These are phyloP conservation scores for Vanrija sp. DNA, from an alignment of 1,284 basidiomycete species.

Conservation along the genomic window DNA sequence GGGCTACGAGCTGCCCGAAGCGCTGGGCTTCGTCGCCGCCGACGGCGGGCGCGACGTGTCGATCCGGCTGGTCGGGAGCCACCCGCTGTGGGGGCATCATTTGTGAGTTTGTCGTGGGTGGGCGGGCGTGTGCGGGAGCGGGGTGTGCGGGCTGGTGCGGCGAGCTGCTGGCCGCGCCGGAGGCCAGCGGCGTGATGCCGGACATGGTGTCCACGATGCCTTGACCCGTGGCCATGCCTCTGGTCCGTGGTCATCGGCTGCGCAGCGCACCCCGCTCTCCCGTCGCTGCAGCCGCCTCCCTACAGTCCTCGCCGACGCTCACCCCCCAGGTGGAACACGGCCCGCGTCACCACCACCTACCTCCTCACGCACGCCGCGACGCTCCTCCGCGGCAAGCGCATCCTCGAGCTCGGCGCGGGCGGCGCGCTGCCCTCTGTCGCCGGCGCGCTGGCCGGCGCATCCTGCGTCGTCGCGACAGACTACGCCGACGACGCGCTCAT, in stretches of 20 bases:
- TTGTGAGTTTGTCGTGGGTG: too few relatives aligned
- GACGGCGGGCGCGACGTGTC: constrained; percentile 50
- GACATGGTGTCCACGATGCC: not conserved
- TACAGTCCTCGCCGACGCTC: not conserved
- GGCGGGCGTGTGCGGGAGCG: not conserved
- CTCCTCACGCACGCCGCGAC: constrained; percentile 53
- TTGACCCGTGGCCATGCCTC: not conserved
- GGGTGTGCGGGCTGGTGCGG: not conserved
- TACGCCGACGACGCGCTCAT: constrained; percentile 82
- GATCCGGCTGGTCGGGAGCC: constrained; percentile 75
- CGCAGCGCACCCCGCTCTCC: not conserved
- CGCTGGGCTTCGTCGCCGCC: constrained; percentile 13
- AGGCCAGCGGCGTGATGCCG: too few relatives aligned
- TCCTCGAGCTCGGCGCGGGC: constrained; percentile 90
- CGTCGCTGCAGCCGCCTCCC: not conserved
- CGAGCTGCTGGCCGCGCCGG: not conserved
- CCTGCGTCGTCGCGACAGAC: constrained; percentile 68
- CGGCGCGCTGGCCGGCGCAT: constrained; percentile 63
- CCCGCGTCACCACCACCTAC: constrained; percentile 67
- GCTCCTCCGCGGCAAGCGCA: constrained; percentile 49
- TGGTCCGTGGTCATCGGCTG: not conserved
- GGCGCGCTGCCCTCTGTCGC: constrained; percentile 82
- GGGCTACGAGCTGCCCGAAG: constrained; percentile 36
- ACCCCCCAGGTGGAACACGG: constrained; percentile 74
- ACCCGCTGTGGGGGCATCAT: constrained; percentile 88